Evolutionary conservation across 2,329 filamentous ascomycete genomes (phyloP), one percentile per base, ranked within the genome.

Genomic region (Chaetothyriales sp.): DNA sequence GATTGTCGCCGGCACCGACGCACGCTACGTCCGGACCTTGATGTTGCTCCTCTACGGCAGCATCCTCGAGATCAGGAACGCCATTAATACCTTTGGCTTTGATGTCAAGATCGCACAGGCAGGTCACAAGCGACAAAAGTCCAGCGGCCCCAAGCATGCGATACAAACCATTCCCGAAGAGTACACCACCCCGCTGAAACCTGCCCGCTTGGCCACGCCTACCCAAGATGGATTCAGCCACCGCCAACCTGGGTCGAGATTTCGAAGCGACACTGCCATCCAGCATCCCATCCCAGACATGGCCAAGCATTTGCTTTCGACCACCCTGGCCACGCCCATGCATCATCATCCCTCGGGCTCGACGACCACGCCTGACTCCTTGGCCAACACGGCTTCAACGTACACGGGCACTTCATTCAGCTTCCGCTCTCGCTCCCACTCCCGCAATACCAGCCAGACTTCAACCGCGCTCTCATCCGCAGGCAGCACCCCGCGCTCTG

Each of bases 401-500:
- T 46, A 54, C 44, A 52, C 47, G 6, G 52, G 49, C 7, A 52
- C 25, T 44, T 51, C 54, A 9, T 51, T 51, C 46, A 56, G 55
- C 1, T 47, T 54, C 8, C 54, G 58, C 20, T 61, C 60, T 20
- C 53, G 60, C 43, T 62, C 60, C 18, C 57, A 57, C 52, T 62
- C 60, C 20, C 56, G 60, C 22, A 52, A 51, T 29, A 57, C 53
- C 5, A 54, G 54, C 47, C 51, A 53, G 51, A 56, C 56, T 22
- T 68, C 68, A 18, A 69, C 70, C 2, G 60, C 67, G 19, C 64
- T 67, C 74, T 68, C 68, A 7, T 65, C 76, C 65, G 51, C 80
- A 70, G 57, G 69, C 4, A 76, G 76, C n/a, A 94, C 87, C 0
- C 87, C 88, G 46, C 81, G 86, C 20, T 94, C 87, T 6, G 85